Evolutionary conservation across 2,329 filamentous ascomycete species (phyloP).

Genomic region (Colletotrichum karsti): DNA sequence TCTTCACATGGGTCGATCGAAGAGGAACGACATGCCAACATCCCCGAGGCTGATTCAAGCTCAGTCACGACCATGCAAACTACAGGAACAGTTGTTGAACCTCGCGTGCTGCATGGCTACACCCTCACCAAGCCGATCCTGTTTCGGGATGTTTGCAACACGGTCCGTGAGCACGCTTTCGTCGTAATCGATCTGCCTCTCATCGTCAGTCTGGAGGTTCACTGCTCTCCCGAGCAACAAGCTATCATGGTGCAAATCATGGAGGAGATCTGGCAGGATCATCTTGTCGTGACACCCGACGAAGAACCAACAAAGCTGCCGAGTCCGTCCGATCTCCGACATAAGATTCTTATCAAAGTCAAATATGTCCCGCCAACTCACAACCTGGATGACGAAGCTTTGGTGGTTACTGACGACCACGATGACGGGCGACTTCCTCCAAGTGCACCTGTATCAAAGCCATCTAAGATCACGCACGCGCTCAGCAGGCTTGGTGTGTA

Average conservation of each 20-base stretch:
- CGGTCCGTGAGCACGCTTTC: conserved; percentile 84
- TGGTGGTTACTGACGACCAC: no score
- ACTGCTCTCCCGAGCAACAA: conserved; percentile 83
- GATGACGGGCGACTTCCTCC: conserved; percentile 44
- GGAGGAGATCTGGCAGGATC: conserved; percentile 80
- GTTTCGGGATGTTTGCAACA: conserved; percentile 85
- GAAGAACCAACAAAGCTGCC: conserved; percentile 64
- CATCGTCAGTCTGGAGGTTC: conserved; percentile 93
- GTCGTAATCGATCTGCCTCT: conserved; percentile 78
- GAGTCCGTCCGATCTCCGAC: conserved; percentile 72
- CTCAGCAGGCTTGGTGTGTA: conserved; percentile 84
- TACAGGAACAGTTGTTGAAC: conserved; percentile 69
- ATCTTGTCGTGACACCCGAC: conserved; percentile 68
- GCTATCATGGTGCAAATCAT: conserved; percentile 93
- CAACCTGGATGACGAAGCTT: no score
- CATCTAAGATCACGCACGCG: conserved; percentile 77
- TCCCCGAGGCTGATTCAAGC: no score
- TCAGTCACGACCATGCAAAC: no score
- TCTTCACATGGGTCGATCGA: no score
- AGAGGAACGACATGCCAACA: no score
- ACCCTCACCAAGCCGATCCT: conserved; percentile 89
- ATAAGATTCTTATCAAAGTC: conserved; percentile 87
- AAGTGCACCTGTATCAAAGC: no score
- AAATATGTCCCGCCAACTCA: conserved; percentile 77
- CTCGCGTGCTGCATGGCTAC: conserved; percentile 85